Percentiles rank a stretch among this genome's conserved stretches.
These are phyloP conservation scores for Astrothelium macrocarpum DNA, from an alignment of 495 filamentous ascomycete species.

Conservation along the genomic window DNA sequence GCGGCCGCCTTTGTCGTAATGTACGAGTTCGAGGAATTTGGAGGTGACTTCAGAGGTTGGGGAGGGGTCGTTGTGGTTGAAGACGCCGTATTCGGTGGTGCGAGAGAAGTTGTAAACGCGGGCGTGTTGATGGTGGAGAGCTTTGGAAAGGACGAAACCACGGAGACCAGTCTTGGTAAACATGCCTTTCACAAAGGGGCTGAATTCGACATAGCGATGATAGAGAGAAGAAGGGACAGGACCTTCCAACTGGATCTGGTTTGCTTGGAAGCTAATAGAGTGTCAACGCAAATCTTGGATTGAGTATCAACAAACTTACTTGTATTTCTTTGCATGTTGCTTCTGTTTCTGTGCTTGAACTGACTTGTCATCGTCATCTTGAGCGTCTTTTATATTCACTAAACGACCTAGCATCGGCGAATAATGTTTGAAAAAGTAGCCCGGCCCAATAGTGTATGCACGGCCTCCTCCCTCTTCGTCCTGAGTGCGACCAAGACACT, in stretches of 20 bases:
- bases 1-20: conserved; percentile 72
- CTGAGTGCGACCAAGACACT: conserved; percentile 62
- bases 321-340: background rate
- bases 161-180: conserved; percentile 67
- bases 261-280: conserved; percentile 70
- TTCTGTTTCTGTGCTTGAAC: conserved; percentile 8
- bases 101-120: conserved; percentile 82
- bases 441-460: conserved; percentile 67
- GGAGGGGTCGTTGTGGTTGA: conserved; percentile 31
- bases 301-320: conserved; percentile 10
- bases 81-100: conserved; percentile 57
- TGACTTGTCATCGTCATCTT: conserved; percentile 18
- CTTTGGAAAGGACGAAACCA: conserved; percentile 69
- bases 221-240: conserved; percentile 72
- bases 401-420: conserved; percentile 82
- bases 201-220: conserved; percentile 87
- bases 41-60: conserved; percentile 53
- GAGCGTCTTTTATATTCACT: conserved; percentile 61
- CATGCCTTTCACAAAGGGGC: conserved; percentile 80
- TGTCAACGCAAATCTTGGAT: conserved; percentile 11
- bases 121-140: conserved; percentile 79
- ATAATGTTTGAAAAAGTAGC: conserved; percentile 73
- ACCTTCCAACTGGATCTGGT: conserved; percentile 77
- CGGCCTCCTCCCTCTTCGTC: conserved; percentile 57
- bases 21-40: conserved; percentile 76